A percentile compares a stretch with the other conserved stretches of the same genome.
Evolutionary conservation across 495 filamentous ascomycete species (phyloP).

Genomic region (Neurospora sp.): DNA sequence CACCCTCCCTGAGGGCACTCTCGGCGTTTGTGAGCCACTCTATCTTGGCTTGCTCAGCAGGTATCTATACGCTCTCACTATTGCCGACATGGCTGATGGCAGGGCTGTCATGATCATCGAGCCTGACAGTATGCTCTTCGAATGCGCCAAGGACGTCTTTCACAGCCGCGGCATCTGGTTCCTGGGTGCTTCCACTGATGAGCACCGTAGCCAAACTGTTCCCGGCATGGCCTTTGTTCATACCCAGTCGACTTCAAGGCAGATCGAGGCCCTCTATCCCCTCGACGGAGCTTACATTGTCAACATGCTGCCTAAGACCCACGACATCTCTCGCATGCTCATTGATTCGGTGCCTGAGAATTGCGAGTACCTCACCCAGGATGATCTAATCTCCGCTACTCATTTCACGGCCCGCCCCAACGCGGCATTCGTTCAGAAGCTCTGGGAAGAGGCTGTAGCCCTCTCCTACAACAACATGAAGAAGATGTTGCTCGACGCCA

Average conservation of each 20-base stretch:
- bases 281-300: slow-evolving; percentile 14
- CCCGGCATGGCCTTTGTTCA: slow-evolving; percentile 14
- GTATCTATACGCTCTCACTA: slow-evolving; percentile 14
- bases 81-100: slow-evolving; percentile 2
- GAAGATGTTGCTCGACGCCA: not conserved
- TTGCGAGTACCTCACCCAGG: slow-evolving; percentile 12
- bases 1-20: not conserved
- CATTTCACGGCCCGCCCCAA: not conserved
- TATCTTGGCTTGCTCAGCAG: slow-evolving; percentile 15
- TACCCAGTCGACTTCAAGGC: slow-evolving; percentile 9
- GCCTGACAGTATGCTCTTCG: slow-evolving; percentile 22
- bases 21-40: not conserved
- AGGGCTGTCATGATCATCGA: slow-evolving; percentile 21
- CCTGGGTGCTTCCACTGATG: slow-evolving; percentile 7
- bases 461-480: slow-evolving; percentile 3
- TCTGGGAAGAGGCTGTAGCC: slow-evolving; percentile 20
- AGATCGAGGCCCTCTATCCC: slow-evolving; percentile 20
- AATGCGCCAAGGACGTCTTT: slow-evolving; percentile 18
- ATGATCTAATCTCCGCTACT: not conserved
- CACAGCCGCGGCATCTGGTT: slow-evolving; percentile 5
- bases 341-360: slow-evolving; percentile 8
- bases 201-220: not conserved
- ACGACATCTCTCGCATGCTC: slow-evolving; percentile 19
- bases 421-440: not conserved
- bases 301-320: slow-evolving; percentile 17